These are phyloP conservation scores for Tephrocybe sp. DNA, from an alignment of 768 basidiomycete genomes.

Conservation along the genomic window DNA sequence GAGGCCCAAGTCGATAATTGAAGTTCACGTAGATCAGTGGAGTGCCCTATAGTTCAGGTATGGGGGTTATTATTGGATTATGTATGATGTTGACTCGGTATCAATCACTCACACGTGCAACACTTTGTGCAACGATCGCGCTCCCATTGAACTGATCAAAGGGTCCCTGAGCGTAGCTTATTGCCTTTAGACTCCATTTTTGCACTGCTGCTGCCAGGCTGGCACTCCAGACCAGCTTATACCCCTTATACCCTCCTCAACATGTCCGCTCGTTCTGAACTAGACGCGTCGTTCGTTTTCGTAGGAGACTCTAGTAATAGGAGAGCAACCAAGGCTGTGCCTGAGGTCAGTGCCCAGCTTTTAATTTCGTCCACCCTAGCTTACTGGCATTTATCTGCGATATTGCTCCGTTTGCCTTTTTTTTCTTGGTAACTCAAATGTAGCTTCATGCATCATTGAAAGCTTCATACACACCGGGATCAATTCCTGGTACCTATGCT, in stretches of 20 bases:
- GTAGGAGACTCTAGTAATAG: slow-evolving; percentile 29
- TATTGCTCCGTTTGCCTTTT: too few relatives aligned
- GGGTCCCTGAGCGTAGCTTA: too few relatives aligned
- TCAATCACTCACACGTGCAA: slow-evolving; percentile 18
- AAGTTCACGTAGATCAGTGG: slow-evolving; percentile 47
- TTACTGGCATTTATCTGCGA: background rate
- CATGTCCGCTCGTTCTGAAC: slow-evolving; percentile 30
- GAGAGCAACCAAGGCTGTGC: background rate
- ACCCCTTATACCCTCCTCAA: background rate
- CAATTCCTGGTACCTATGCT: slow-evolving; percentile 46
- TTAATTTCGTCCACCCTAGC: too few relatives aligned
- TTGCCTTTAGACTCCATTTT: too few relatives aligned
- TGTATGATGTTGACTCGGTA: slow-evolving; percentile 31
- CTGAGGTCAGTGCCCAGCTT: slow-evolving; percentile 5
- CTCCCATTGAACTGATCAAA: slow-evolving; percentile 27
- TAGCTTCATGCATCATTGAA: slow-evolving; percentile 46
- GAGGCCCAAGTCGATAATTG: slow-evolving; percentile 49
- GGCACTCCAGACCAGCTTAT: background rate
- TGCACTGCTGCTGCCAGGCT: background rate
- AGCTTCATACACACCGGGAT: slow-evolving; percentile 45
- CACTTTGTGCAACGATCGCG: slow-evolving; percentile 24
- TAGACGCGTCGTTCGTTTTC: slow-evolving; percentile 49
- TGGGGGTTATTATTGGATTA: slow-evolving; percentile 18
- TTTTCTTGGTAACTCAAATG: background rate
- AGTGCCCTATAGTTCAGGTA: slow-evolving; percentile 22